Evolutionary conservation across 2,329 filamentous ascomycete genomes (phyloP).

Genomic region (Aschersonia sp.): DNA sequence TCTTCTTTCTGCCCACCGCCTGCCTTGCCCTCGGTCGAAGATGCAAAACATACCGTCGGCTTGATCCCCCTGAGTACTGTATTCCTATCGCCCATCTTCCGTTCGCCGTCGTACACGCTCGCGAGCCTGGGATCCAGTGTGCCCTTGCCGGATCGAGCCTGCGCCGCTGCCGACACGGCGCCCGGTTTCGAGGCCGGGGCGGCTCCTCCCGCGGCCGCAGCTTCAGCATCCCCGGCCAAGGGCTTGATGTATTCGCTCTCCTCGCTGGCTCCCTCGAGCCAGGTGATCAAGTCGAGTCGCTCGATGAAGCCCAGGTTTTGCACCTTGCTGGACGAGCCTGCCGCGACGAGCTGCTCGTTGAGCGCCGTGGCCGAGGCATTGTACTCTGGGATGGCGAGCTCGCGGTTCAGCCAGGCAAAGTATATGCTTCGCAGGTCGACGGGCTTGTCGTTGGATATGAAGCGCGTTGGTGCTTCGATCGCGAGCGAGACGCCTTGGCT

Average conservation of each 20-base stretch:
- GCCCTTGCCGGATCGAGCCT: conserved; percentile 44
- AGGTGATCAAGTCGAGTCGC: conserved; percentile 79
- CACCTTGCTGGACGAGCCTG: conserved; percentile 50
- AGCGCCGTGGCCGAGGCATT: conserved; percentile 69
- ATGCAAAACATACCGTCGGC: conserved; percentile 50
- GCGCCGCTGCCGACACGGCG: conserved; percentile 26
- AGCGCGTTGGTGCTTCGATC: conserved; percentile 66
- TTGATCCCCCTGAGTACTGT: conserved; percentile 76
- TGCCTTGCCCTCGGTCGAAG: background rate
- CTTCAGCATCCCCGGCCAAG: conserved; percentile 47
- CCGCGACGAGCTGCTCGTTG: conserved; percentile 58
- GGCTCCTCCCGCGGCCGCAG: conserved; percentile 19
- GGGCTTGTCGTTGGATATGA: conserved; percentile 59
- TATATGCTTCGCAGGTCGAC: conserved; percentile 89
- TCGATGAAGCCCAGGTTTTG: conserved; percentile 87
- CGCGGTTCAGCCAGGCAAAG: conserved; percentile 90
- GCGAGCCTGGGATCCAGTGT: conserved; percentile 66
- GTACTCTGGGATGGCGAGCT: conserved; percentile 80
- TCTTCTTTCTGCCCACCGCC: background rate
- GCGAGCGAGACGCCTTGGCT: conserved; percentile 47
- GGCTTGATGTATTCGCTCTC: conserved; percentile 90
- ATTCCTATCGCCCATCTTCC: conserved; percentile 86
- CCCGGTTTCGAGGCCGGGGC: conserved; percentile 19
- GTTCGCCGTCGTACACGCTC: conserved; percentile 83
- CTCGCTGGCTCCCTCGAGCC: conserved; percentile 79